Percentiles rank a stretch among this genome's conserved stretches.
phyloP scores from a whole-genome alignment of 768 basidiomycete genomes.

The Solioccasus polychromus region DNA sequence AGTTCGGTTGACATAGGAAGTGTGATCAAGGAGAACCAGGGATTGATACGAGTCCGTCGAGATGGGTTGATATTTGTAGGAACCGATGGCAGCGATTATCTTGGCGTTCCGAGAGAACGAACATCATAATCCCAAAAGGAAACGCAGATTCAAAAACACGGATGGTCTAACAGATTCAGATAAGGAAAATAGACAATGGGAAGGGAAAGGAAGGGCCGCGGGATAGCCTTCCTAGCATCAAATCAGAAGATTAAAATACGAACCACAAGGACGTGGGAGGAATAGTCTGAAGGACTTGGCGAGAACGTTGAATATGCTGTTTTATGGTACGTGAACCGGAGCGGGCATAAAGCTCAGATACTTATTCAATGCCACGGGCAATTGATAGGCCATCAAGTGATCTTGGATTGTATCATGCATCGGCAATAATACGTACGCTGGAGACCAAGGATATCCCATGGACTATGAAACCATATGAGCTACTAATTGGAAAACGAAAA shows the following conservation, averaged over 20 bases:
- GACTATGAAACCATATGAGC: too few relatives aligned
- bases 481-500: too few relatives aligned
- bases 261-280: constrained; percentile 24
- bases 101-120: constrained; percentile 19
- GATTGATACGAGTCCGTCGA: constrained; percentile 1
- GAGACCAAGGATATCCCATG: too few relatives aligned
- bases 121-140: neutral
- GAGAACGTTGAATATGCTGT: constrained; percentile 6
- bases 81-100: constrained; percentile 4
- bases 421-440: too few relatives aligned
- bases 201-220: constrained; percentile 7
- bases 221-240: constrained; percentile 19
- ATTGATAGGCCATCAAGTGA: neutral
- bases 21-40: constrained; percentile 1
- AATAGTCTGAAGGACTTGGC: constrained; percentile 1
- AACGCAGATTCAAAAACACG: constrained; percentile 5
- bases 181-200: constrained; percentile 11
- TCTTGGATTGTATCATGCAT: too few relatives aligned
- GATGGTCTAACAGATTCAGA: constrained; percentile 11
- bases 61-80: constrained; percentile 29
- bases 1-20: constrained; percentile 28
- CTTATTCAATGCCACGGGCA: neutral
- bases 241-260: constrained; percentile 16
- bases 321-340: constrained; percentile 5
- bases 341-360: neutral